A percentile compares a stretch with the other conserved stretches of the same genome.
phyloP scores from a whole-genome alignment of 2,329 filamentous ascomycete species.

The Gyromitra esculenta region DNA sequence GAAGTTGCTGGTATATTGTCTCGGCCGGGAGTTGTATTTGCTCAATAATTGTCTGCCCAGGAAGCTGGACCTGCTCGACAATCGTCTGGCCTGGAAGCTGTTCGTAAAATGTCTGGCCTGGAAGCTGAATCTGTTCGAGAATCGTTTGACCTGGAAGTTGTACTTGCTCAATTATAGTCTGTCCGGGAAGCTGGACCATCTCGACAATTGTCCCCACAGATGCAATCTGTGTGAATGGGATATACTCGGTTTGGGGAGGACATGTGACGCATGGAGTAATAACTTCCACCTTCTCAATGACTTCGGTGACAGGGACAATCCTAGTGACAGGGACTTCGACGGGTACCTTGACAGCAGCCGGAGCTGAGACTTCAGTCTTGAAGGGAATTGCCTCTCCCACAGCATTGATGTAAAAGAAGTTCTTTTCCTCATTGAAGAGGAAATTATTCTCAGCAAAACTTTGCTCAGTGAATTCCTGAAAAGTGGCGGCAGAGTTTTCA shows the following conservation, averaged over 20 bases:
- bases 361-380: constrained; percentile 24
- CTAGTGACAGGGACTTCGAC: constrained; percentile 33
- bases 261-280: constrained; percentile 47
- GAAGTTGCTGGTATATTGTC: constrained; percentile 42
- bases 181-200: constrained; percentile 39
- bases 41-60: constrained; percentile 43
- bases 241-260: constrained; percentile 48
- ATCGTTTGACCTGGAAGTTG: constrained; percentile 39
- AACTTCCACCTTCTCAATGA: constrained; percentile 42
- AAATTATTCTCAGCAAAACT: constrained; percentile 54
- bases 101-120: constrained; percentile 24
- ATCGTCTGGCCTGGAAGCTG: constrained; percentile 32
- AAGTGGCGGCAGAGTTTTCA: constrained; percentile 53
- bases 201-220: constrained; percentile 49
- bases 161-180: constrained; percentile 42
- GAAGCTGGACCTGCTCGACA: constrained; percentile 33
- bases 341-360: not conserved
- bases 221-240: constrained; percentile 44
- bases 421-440: constrained; percentile 54
- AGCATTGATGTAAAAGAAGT: constrained; percentile 52
- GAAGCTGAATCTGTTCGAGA: constrained; percentile 40
- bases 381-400: constrained; percentile 38
- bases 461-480: constrained; percentile 53
- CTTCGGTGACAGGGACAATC: constrained; percentile 43
- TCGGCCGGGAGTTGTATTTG: constrained; percentile 36